Percentiles rank a stretch among this genome's conserved stretches.
Conservation (phyloP, 148 eudicot species). For the Mesembryanthemum crystallinum region DNA sequence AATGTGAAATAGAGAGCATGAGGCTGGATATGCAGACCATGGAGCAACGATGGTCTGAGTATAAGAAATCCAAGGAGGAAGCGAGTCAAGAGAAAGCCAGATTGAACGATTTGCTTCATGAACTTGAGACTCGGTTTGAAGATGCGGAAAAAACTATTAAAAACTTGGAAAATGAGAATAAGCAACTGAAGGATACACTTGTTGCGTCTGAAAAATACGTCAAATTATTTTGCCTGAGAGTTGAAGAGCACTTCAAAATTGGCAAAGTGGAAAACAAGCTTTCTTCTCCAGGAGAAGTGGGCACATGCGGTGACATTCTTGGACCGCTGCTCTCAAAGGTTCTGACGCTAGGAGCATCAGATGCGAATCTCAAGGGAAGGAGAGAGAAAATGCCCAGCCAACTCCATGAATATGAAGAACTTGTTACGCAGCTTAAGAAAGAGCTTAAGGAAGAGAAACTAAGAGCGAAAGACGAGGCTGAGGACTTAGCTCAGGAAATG, state of each 20-base stretch:
- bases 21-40: constrained; percentile 54
- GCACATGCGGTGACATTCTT: constrained; percentile 34
- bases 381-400: constrained; percentile 32
- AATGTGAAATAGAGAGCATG: constrained; percentile 85
- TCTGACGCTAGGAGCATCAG: constrained; percentile 28
- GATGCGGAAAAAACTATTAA: constrained; percentile 32
- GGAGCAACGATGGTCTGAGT: constrained; percentile 42
- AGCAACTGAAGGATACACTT: constrained; percentile 39
- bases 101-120: constrained; percentile 38
- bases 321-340: constrained; percentile 39
- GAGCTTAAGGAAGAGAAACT: constrained; percentile 56
- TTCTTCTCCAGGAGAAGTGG: constrained; percentile 9
- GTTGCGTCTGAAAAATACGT: constrained; percentile 34
- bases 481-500: constrained; percentile 90
- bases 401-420: constrained; percentile 47
- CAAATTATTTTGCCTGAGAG: constrained; percentile 31
- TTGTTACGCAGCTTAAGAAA: constrained; percentile 55
- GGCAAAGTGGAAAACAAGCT: not conserved
- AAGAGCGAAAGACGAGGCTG: constrained; percentile 79
- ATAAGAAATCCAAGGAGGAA: constrained; percentile 41
- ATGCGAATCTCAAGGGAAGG: constrained; percentile 29
- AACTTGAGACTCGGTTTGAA: constrained; percentile 35
- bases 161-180: constrained; percentile 49
- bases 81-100: constrained; percentile 35
- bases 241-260: constrained; percentile 35